Evolutionary conservation across 352 stramenopile genomes (phyloP).

Genomic region (Phytopythium cucurbitacearum): DNA sequence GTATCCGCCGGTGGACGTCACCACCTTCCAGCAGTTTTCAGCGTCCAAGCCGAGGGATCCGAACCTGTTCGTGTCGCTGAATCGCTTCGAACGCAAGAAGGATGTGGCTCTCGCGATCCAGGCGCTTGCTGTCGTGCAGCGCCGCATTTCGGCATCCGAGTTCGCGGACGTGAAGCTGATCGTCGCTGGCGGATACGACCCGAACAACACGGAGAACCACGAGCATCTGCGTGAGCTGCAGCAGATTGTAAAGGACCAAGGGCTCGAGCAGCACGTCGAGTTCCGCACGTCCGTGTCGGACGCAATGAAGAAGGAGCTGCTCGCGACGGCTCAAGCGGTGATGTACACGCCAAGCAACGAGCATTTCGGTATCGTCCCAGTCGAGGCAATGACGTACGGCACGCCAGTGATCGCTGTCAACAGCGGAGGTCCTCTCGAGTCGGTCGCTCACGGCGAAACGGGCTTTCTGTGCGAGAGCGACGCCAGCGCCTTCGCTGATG

Average conservation of each 20-base stretch:
- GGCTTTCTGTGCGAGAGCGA: conserved; percentile 76
- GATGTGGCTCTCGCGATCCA: too few relatives aligned
- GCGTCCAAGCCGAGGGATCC: conserved; percentile 13
- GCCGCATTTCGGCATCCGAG: neutral
- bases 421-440: conserved; percentile 96
- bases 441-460: conserved; percentile 86
- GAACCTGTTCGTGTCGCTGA: conserved; percentile 3
- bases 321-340: conserved; percentile 83
- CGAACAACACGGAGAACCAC: conserved; percentile 94
- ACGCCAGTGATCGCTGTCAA: conserved; percentile 93
- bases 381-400: conserved; percentile 96
- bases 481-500: conserved; percentile 48
- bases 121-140: too few relatives aligned
- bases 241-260: conserved; percentile 50
- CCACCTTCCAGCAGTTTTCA: conserved; percentile 42
- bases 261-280: conserved; percentile 62
- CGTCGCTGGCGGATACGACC: conserved; percentile 96
- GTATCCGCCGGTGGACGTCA: conserved; percentile 93
- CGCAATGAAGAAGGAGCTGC: conserved; percentile 79
- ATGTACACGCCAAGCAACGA: conserved; percentile 97
- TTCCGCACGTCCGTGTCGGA: conserved; percentile 90
- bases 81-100: conserved; percentile 4
- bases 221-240: conserved; percentile 92
- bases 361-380: conserved; percentile 99
- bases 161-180: conserved; percentile 81